Base-by-base conservation (phyloP, 1,284 basidiomycete genomes). In the Filobasidium uniguttulatum region DNA sequence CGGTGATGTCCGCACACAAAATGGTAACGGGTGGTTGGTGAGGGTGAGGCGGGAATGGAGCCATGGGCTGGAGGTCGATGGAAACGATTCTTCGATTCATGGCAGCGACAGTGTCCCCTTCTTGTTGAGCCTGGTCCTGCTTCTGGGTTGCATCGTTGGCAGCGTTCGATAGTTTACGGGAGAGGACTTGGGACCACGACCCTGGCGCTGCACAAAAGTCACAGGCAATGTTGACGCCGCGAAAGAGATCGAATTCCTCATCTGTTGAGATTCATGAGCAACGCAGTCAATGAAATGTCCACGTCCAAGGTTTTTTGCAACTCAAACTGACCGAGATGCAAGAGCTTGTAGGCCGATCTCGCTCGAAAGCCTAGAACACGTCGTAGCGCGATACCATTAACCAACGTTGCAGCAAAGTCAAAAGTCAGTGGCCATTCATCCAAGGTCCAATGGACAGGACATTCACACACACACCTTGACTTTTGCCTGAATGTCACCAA, bases 121-220 rank as follows among this genome's bases (percentile, higher is more conserved):
- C 38, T 12, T 15, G 29, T 30, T 26, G 38, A 35, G 22, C 17
- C 10, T 45, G 44, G 31, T 34, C 52, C 19, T 54, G 48, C 47
- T 55, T 52, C 6, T 55, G 55, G 8, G 50, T 49, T 25, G 22
- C 7, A 17, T 17, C 22, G 22, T 26, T 15, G 28, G 30, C 49
- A 19, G 62, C 61, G 54, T 64, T 63, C 68, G 68, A 66, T 58
- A 73, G 59, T 61, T 70, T 55, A 17, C 64, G 56, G 17, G 23
- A 58, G 38, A 71, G 57, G 5, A 71, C 69, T 51, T 71, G 69
- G 29, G 60, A 63, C 69, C 69, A 71, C 10, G 61, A 65, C 1
- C 73, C 73, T 0, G 76, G 76, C 0, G 76, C 76, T 45, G 76
- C 76, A 62, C 76, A 78, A 3, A 78, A 67, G 54, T 78, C 76